Evolutionary conservation across 257 asterid species (phyloP), one percentile per base, ranked within the genome.

Genomic region (Cruciata laevipes): DNA sequence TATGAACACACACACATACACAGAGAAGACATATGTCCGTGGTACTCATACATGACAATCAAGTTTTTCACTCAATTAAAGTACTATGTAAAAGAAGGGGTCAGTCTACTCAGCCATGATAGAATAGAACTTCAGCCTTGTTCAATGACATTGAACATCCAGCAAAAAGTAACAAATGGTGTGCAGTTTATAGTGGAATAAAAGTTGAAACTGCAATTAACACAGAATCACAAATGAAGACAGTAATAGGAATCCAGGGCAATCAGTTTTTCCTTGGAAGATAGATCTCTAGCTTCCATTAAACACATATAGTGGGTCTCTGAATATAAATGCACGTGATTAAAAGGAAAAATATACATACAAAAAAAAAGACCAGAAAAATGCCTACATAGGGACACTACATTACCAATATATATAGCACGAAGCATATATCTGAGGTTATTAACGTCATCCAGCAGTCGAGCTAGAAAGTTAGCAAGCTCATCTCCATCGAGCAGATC

Each of bases 391-490:
- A 31, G 6, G 23, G 62, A 13, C 32, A 40, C 27, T 53, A 44
- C 60, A 81, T 47, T 85, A 93, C 99, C 97, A 60, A 93, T 90
- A 75, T 83, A 81, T 74, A 90, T 90, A 32, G 99, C 99, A 24
- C 90, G 95, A 68, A 94, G 83, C 99, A 90, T 94, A 42, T 96
- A 85, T 81, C 83, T 90, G 59, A 94, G 99, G 77, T 90, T 85
- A 78, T 55, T 88, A 61, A 94, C 70, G 71, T 94, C 99, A 78
- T 81, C 78, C 23, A 83, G 83, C 84, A 94, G 76, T 61, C 76
- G 84, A 69, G 85, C 83, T 55, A 90, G 69, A 77, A 90, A 88
- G 69, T 72, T 77, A 65, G 82, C 63, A 63, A 90, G 87, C 24
- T 89, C 96, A 63, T 84, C 90, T 47, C 96, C 96, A 61, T 80